Evolutionary conservation across 2,329 filamentous ascomycete genomes (phyloP), one percentile per base, ranked within the genome.

Genomic region (Sarocladium brachiariae): DNA sequence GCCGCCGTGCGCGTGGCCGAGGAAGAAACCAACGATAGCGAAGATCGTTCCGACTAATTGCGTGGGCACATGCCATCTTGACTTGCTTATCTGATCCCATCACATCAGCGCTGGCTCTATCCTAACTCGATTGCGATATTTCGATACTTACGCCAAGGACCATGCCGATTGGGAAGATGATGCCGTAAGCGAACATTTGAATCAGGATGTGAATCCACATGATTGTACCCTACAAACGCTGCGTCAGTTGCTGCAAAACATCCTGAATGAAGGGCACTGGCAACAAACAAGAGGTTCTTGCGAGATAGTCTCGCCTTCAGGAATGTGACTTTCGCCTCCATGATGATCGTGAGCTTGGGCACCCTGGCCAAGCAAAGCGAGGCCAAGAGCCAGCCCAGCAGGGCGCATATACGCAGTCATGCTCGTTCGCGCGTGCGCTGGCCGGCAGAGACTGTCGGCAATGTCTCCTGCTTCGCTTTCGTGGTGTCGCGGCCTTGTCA

Each of bases 161-260:
- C 92, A 99, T 97, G 59, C 93, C 93, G 14, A 89, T 77, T 10
- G 93, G 93, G 62, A 96, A 97, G 53, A 97, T 80, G 58, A 99
- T 76, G 54, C 93, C 93, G 74, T 95, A 97, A 52, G 90, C 83
- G 52, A 93, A 63, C 65, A 84, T 86, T 76, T 96, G 91, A 41
- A 95, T 69, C 53, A 96, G 77, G 62, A 99, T 97, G 70, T 99
- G 93, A 58, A 86, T 77, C 93, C 93, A 99, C 80, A 99, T 70
- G 61, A 83, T 89, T 37, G 84, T 78, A 66, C 97, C 93, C 79
- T 84, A 57, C 41, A 21, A 25, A 21, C 16, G 9, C 37, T 33
- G 19, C 25, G 59, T 76, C 55, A 76, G 65, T 55, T 48, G 50
- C 38, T 38, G n/a, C n/a, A 49, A 34, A 23, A 9, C 19, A 21